These are phyloP conservation scores for Tetrahymena thermophila DNA, from an alignment of 73 alveolate genomes.

Conservation along the genomic window DNA sequence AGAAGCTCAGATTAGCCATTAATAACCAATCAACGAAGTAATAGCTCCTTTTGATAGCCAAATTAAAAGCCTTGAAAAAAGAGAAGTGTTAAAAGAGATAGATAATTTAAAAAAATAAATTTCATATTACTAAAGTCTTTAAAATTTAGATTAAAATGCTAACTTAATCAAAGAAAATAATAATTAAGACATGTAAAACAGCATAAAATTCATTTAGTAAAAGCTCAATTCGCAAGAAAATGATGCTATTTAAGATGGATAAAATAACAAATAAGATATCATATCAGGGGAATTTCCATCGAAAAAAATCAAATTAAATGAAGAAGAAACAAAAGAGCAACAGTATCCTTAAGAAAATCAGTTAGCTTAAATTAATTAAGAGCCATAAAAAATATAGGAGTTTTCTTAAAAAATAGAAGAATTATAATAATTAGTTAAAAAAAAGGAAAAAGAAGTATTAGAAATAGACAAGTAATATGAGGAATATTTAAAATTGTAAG, in stretches of 20 bases:
- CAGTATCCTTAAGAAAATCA: background rate
- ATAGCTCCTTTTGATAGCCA: background rate
- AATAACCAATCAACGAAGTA: background rate
- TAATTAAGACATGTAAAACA: background rate
- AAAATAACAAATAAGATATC: background rate
- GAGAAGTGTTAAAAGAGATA: background rate
- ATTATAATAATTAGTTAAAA: background rate
- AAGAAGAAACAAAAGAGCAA: background rate
- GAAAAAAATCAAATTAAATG: background rate
- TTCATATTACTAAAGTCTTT: background rate
- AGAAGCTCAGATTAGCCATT: background rate
- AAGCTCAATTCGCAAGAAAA: background rate
- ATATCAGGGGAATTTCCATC: background rate
- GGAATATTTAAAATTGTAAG: background rate
- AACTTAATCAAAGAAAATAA: background rate
- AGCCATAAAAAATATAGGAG: background rate
- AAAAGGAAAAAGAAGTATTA: background rate
- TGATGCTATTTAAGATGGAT: background rate
- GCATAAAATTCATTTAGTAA: background rate
- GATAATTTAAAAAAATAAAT: background rate
- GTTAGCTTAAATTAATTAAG: background rate
- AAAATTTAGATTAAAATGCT: background rate
- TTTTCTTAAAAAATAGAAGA: background rate
- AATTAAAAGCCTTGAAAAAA: background rate
- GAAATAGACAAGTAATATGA: background rate